These are phyloP conservation scores for Stemphylium lycopersici DNA, from an alignment of 2,329 filamentous ascomycete species.

Conservation along the genomic window DNA sequence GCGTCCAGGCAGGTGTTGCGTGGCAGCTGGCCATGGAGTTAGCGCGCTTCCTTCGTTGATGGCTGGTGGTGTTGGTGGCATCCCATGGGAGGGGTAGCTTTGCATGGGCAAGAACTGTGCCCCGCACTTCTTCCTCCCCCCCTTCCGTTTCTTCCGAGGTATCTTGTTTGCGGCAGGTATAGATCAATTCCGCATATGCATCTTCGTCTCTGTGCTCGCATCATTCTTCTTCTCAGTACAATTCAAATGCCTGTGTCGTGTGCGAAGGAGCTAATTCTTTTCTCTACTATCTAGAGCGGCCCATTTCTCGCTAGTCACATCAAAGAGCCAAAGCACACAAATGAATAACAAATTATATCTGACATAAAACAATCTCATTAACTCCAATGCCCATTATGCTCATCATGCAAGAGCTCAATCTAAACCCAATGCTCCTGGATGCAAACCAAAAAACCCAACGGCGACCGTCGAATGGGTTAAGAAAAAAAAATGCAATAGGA, in stretches of 20 bases:
- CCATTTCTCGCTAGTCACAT: too few species aligned
- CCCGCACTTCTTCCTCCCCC: slow-evolving; percentile 1
- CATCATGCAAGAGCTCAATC: not conserved
- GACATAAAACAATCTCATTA: not conserved
- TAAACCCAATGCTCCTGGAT: slow-evolving; percentile 2
- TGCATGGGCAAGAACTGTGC: not conserved
- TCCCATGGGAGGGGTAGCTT: slow-evolving; percentile 8
- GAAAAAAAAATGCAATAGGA: slow-evolving; percentile 7
- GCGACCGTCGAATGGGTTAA: not conserved
- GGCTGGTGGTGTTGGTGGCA: not conserved
- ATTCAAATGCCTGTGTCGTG: too few species aligned
- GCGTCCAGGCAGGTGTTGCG: not conserved
- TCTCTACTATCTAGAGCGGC: too few species aligned
- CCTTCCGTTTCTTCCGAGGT: not conserved
- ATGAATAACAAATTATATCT: too few species aligned
- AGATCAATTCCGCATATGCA: too few species aligned
- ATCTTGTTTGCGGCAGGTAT: not conserved
- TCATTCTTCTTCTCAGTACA: too few species aligned
- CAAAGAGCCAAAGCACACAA: too few species aligned
- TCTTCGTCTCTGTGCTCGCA: too few species aligned
- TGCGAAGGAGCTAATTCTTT: too few species aligned
- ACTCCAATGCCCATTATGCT: not conserved
- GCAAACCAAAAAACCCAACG: not conserved
- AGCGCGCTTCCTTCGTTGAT: too few species aligned
- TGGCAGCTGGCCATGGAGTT: not conserved